Conservation (phyloP, 2,329 filamentous ascomycete genomes). For the Ophiocordyceps camponoti-leonardi region DNA sequence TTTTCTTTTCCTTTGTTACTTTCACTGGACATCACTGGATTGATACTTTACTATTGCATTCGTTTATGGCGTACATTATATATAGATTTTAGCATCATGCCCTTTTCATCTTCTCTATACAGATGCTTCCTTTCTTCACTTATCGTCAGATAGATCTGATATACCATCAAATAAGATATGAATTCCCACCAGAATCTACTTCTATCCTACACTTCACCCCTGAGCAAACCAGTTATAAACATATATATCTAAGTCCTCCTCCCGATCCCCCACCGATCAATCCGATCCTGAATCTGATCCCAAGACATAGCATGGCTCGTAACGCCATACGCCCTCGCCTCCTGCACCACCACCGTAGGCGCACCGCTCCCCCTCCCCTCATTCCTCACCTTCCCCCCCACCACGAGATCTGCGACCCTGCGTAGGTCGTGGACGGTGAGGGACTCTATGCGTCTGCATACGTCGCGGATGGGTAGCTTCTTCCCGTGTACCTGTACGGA, state of each 20-base stretch:
- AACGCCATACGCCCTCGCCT: slow-evolving; percentile 60
- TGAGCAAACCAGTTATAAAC: too few relatives aligned
- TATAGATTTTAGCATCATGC: too few relatives aligned
- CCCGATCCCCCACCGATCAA: slow-evolving; percentile 70
- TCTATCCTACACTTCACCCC: too few relatives aligned
- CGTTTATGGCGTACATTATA: too few relatives aligned
- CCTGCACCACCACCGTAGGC: slow-evolving; percentile 88
- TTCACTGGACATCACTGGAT: too few relatives aligned
- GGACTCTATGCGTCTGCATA: slow-evolving; percentile 74
- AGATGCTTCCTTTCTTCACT: too few relatives aligned
- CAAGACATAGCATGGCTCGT: slow-evolving; percentile 55
- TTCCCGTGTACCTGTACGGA: slow-evolving; percentile 94
- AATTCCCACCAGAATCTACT: too few relatives aligned
- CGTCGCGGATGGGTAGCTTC: slow-evolving; percentile 82
- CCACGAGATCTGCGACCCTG: slow-evolving; percentile 61
- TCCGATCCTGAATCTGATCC: slow-evolving; percentile 79
- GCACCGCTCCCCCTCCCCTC: slow-evolving; percentile 63
- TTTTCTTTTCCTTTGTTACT: background rate
- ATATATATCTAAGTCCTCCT: too few relatives aligned
- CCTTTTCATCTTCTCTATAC: too few relatives aligned
- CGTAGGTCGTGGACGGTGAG: slow-evolving; percentile 68
- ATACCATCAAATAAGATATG: too few relatives aligned
- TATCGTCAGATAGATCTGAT: too few relatives aligned
- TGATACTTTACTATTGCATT: too few relatives aligned
- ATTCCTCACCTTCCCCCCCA: slow-evolving; percentile 63